Evolutionary conservation across 768 basidiomycete genomes (phyloP).

Genomic region (Pholiota microspora): DNA sequence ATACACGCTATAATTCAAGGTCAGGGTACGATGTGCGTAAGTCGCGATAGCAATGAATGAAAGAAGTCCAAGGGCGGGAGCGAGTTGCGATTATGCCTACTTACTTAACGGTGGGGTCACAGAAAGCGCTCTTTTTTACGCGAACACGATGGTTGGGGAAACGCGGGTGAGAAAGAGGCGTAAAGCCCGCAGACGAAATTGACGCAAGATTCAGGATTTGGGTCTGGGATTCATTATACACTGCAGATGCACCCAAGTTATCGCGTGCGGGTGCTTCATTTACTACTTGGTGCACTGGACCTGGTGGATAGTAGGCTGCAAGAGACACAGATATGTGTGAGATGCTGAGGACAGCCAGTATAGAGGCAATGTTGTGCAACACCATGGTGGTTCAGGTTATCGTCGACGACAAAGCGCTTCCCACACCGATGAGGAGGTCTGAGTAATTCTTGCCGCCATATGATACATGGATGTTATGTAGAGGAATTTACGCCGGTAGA

Average conservation of each 20-base stretch:
- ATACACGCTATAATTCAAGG: conserved; percentile 27
- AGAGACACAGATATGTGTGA: neutral
- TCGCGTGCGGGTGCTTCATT: neutral
- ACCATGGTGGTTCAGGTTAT: neutral
- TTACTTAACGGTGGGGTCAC: conserved; percentile 64
- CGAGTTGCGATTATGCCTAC: conserved; percentile 8
- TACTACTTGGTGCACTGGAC: neutral
- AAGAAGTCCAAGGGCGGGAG: conserved; percentile 3
- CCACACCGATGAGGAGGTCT: neutral
- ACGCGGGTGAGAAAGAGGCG: conserved; percentile 41
- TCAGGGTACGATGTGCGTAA: conserved; percentile 1
- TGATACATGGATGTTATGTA: neutral
- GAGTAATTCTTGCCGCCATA: neutral
- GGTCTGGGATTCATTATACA: neutral
- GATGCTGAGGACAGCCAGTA: neutral
- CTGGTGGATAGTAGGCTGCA: neutral
- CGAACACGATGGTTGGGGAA: conserved; percentile 56
- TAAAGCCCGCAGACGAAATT: conserved; percentile 20
- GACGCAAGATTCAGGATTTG: neutral
- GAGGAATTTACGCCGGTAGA: neutral
- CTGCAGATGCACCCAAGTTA: neutral
- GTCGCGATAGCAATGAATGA: conserved; percentile 17
- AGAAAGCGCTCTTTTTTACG: conserved; percentile 60
- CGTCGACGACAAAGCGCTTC: neutral
- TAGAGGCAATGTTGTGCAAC: neutral